phyloP scores from a whole-genome alignment of 768 basidiomycete genomes.

The Gloeopeniophorella convolvens region DNA sequence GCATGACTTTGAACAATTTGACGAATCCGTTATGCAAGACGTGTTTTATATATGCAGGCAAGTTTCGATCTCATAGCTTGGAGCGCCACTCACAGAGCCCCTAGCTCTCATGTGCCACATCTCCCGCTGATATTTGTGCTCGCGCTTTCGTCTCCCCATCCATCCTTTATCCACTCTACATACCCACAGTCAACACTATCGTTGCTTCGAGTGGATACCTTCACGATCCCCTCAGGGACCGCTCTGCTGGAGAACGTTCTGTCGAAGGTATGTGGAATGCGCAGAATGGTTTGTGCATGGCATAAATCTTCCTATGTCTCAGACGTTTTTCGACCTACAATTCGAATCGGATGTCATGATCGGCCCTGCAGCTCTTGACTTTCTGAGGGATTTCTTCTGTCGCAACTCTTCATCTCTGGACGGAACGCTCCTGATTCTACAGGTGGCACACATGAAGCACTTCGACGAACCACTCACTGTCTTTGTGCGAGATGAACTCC shows the following conservation, averaged over 20 bases:
- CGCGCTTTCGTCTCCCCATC: conserved; percentile 48
- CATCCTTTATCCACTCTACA: conserved; percentile 47
- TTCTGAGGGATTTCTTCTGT: conserved; percentile 48
- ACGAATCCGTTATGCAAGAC: conserved; percentile 56
- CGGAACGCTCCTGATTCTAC: conserved; percentile 48
- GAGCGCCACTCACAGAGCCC: background rate
- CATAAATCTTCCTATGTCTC: background rate
- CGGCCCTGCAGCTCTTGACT: conserved; percentile 51
- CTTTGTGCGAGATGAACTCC: conserved; percentile 30
- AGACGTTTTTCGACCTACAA: conserved; percentile 59
- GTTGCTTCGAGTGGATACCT: conserved; percentile 46
- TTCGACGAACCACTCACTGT: conserved; percentile 55
- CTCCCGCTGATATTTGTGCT: conserved; percentile 64
- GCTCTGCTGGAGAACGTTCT: conserved; percentile 49
- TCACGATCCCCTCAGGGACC: conserved; percentile 43
- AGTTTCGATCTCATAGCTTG: background rate
- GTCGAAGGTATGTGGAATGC: conserved; percentile 36
- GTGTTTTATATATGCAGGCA: conserved; percentile 69
- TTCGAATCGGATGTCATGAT: conserved; percentile 57
- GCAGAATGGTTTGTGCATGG: background rate
- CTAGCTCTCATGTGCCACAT: conserved; percentile 44
- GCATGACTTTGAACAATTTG: conserved; percentile 73
- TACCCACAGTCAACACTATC: conserved; percentile 57
- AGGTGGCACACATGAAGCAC: conserved; percentile 67
- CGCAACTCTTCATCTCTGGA: conserved; percentile 56